Base-by-base conservation (phyloP, 108 stramenopile genomes). In the Skeletonema potamos region DNA sequence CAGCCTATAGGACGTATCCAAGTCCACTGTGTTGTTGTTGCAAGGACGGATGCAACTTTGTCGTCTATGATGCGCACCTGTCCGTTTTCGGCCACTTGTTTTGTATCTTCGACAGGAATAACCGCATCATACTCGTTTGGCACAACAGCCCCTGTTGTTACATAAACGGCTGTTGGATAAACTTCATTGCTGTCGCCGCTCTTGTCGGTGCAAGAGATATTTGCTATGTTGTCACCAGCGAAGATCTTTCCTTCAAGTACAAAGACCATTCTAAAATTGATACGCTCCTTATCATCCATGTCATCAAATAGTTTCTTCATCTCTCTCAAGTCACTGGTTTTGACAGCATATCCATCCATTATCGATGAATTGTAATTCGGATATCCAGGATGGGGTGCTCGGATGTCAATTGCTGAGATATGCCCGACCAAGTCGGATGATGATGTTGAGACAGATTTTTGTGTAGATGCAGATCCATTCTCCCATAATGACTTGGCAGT, bases 281-380 rank as follows among this genome's bases (percentile, higher is more conserved):
- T 48, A 18, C 70, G 27, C 28, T 61, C 54, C 12, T 37, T 30
- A 58, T 27, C 41, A 48, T 68, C 27, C 61, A 34, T 58, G 6
- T 28, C 3, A 28, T 63, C 34, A 27, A 85, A 79, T 60, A 84
- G 26, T 6, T 57, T 48, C 29, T 59, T 57, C 26, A 43, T 63
- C 30, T 7, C 27, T 44, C 15, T 51, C 68, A 67, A 59, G 10
- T 84, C 81, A 24, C 48, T 63, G 34, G 62, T 71, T 43, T 72
- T 70, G 48, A 91, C 72, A 28, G 87, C 90, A 76, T 88, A 94
- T 63, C 93, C 93, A 82, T 94, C 93, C 93, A 94, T 94, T 30
- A 94, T 89, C 30, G 86, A 85, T 1, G 90, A 86, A 65, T 85
- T 87, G 71, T 90, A 89, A 13, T 87, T 70, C 3, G 93, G 93